Percentiles rank a stretch among this genome's conserved stretches.
phyloP scores from a whole-genome alignment of 2,329 filamentous ascomycete species.

The Pleurostoma richardsiae region DNA sequence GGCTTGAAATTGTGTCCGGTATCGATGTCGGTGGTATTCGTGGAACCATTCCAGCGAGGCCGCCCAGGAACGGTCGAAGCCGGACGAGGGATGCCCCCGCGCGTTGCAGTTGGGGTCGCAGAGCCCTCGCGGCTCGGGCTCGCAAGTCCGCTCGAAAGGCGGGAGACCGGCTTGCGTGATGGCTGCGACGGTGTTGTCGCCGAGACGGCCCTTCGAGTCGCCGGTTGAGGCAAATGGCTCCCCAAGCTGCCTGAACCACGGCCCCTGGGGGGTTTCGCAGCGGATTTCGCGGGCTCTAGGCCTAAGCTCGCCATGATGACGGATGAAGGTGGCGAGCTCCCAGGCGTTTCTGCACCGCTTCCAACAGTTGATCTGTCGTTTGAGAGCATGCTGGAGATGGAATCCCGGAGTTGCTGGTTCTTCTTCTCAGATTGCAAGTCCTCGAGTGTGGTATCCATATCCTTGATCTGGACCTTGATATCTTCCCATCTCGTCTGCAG shows the following conservation, averaged over 20 bases:
- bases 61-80: constrained; percentile 45
- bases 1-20: constrained; percentile 66
- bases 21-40: constrained; percentile 58
- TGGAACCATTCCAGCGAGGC: constrained; percentile 69
- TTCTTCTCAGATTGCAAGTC: constrained; percentile 60
- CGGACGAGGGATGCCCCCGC: constrained; percentile 35
- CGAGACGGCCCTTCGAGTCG: constrained; percentile 39
- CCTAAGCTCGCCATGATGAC: constrained; percentile 55
- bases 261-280: constrained; percentile 31
- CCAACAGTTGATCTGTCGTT: constrained; percentile 69
- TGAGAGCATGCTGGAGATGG: constrained; percentile 86
- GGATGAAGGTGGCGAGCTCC: constrained; percentile 60
- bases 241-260: constrained; percentile 40
- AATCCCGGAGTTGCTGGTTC: constrained; percentile 79
- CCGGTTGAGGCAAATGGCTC: constrained; percentile 39
- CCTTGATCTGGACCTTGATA: constrained; percentile 69
- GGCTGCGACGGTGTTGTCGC: constrained; percentile 35
- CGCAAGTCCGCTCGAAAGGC: constrained; percentile 33
- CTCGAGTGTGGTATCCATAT: constrained; percentile 71
- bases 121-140: constrained; percentile 35
- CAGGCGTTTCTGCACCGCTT: constrained; percentile 66
- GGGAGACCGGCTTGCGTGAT: constrained; percentile 35
- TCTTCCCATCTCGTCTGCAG: constrained; percentile 78
- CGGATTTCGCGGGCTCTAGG: constrained; percentile 13
- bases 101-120: constrained; percentile 41